phyloP scores from a whole-genome alignment of 2,329 filamentous ascomycete genomes.

The Trichoderma polysporum region DNA sequence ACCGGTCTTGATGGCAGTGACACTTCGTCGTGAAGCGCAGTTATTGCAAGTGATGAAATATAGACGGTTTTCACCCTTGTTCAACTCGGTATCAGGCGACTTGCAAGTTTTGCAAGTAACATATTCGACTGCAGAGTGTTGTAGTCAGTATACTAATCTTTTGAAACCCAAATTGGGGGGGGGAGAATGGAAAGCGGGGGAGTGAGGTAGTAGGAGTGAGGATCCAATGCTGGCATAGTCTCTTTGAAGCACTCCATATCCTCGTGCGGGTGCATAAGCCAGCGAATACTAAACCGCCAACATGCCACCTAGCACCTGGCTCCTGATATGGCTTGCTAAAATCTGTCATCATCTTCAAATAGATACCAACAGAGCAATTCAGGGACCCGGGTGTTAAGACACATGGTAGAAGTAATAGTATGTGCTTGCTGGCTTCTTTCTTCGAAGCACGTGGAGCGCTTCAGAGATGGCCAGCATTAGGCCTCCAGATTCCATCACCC shows the following conservation, averaged over 20 bases:
- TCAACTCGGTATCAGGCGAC: constrained; percentile 90
- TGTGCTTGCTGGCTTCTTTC: too few species aligned
- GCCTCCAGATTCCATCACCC: background rate
- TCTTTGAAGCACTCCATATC: background rate
- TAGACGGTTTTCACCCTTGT: constrained; percentile 98
- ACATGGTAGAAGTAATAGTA: too few species aligned
- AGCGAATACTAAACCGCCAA: background rate
- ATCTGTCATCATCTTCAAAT: too few species aligned
- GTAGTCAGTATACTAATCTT: constrained; percentile 31
- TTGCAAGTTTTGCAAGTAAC: constrained; percentile 99
- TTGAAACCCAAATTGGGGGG: too few species aligned
- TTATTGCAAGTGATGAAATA: constrained; percentile 97
- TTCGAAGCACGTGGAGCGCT: background rate
- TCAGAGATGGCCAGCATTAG: background rate
- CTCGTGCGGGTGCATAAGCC: background rate
- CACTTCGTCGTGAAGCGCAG: constrained; percentile 78
- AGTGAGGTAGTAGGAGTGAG: background rate
- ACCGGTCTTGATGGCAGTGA: constrained; percentile 99
- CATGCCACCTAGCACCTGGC: too few species aligned
- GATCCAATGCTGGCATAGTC: background rate
- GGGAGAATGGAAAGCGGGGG: background rate
- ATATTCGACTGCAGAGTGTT: constrained; percentile 70
- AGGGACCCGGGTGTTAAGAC: too few species aligned
- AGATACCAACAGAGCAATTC: too few species aligned
- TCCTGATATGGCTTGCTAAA: too few species aligned